Evolutionary conservation across 2,329 filamentous ascomycete species (phyloP).

Genomic region (Sporothrix pallida): DNA sequence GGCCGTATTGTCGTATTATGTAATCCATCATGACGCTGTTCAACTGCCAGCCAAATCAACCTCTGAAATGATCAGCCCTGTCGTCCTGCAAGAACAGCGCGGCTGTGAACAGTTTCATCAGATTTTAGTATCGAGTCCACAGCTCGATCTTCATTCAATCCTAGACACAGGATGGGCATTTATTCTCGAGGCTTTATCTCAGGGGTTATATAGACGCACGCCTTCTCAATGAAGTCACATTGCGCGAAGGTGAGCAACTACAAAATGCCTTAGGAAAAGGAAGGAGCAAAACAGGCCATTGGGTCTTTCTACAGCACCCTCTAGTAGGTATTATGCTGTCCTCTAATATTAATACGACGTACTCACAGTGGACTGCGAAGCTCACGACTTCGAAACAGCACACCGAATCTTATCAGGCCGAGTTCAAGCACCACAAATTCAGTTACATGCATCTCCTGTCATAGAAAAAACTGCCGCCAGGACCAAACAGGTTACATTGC

Average conservation of each 20-base stretch:
- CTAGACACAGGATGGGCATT: neutral
- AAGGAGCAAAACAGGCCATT: no score
- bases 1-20: constrained; percentile 15
- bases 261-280: no score
- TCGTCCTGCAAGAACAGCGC: neutral
- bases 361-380: no score
- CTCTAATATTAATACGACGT: no score
- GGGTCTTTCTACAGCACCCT: no score
- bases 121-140: neutral
- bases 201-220: no score
- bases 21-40: constrained; percentile 12
- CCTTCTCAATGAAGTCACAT: neutral
- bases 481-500: neutral
- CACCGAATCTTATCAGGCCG: no score
- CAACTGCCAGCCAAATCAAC: neutral
- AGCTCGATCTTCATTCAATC: neutral
- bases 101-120: constrained; percentile 4
- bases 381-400: no score
- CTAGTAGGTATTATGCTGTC: no score
- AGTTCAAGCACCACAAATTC: no score
- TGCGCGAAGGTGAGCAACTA: no score
- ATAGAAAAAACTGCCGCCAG: neutral
- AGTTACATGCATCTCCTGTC: no score
- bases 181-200: neutral
- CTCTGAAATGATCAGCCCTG: neutral